Evolutionary conservation across 2,329 filamentous ascomycete genomes (phyloP).

Genomic region (Pseudopithomyces maydicus): DNA sequence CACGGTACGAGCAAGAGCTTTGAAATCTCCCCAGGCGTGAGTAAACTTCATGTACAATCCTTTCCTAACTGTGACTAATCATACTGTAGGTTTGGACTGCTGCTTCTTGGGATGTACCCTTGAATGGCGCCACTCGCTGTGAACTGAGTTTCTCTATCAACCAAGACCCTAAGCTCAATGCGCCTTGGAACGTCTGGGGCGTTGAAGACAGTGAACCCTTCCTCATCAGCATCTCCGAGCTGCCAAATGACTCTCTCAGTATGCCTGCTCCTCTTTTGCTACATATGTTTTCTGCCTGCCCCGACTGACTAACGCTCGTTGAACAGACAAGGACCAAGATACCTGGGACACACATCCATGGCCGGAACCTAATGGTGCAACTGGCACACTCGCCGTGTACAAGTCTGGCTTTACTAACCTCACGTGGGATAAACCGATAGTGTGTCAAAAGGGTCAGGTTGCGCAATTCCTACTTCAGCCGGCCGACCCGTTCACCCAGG

Average conservation of each 20-base stretch:
- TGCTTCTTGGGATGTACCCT: conserved; percentile 38
- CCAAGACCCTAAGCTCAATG: conserved; percentile 18
- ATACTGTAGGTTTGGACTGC: conserved; percentile 27
- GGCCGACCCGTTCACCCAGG: conserved; percentile 6
- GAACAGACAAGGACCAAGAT: conserved; percentile 32
- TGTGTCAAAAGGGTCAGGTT: conserved; percentile 26
- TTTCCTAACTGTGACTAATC: conserved; percentile 10
- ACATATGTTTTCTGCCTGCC: background rate
- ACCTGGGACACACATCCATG: conserved; percentile 29
- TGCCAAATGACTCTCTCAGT: conserved; percentile 13
- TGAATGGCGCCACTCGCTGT: conserved; percentile 28
- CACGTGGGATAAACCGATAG: conserved; percentile 19
- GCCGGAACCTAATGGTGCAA: conserved; percentile 18
- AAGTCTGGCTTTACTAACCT: conserved; percentile 14
- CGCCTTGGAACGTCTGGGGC: conserved; percentile 27
- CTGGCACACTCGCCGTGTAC: conserved; percentile 25
- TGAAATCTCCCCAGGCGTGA: conserved; percentile 25
- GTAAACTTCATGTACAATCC: background rate
- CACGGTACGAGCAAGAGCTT: conserved; percentile 30
- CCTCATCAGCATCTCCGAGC: conserved; percentile 30
- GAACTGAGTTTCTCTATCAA: conserved; percentile 33
- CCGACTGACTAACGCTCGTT: background rate
- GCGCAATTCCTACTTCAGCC: conserved; percentile 37
- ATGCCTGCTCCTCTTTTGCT: background rate
- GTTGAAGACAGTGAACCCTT: conserved; percentile 25